phyloP scores from a whole-genome alignment of 768 basidiomycete genomes.

The Pleurotus sapidus region DNA sequence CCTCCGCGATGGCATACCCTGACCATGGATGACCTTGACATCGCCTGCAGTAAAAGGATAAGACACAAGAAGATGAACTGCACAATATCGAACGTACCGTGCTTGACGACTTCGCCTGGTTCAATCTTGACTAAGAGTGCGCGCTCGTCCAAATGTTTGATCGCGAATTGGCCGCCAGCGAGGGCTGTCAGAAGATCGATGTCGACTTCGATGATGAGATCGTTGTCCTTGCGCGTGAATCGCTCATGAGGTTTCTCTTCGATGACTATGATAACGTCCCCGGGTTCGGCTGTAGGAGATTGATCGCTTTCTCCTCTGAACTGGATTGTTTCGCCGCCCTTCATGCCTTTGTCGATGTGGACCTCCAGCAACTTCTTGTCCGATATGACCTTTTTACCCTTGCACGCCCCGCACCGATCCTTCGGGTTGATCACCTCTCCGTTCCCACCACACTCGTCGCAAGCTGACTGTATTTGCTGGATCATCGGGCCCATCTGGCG shows the following conservation, averaged over 20 bases:
- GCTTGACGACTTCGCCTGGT: conserved; percentile 90
- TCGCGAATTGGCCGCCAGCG: conserved; percentile 85
- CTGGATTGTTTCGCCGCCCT: conserved; percentile 84
- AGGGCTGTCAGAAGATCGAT: conserved; percentile 92
- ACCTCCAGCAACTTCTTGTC: conserved; percentile 99
- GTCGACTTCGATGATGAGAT: conserved; percentile 84
- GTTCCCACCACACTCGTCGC: conserved; percentile 90
- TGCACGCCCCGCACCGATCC: conserved; percentile 89
- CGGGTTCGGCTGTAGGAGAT: conserved; percentile 82
- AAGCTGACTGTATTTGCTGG: conserved; percentile 95
- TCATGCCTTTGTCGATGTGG: conserved; percentile 98
- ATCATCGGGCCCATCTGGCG: conserved; percentile 99
- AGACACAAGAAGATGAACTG: conserved; percentile 6
- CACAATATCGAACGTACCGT: conserved; percentile 56
- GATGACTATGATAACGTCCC: conserved; percentile 92
- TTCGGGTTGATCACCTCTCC: conserved; percentile 94
- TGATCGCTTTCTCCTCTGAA: conserved; percentile 94
- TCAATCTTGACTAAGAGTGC: conserved; percentile 78
- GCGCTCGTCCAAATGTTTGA: conserved; percentile 93
- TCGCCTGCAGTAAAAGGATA: conserved; percentile 50
- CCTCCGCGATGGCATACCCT: conserved; percentile 98
- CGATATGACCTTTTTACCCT: conserved; percentile 90
- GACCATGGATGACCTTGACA: conserved; percentile 86
- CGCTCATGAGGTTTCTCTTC: conserved; percentile 90
- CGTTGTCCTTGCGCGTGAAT: conserved; percentile 87